phyloP scores from a whole-genome alignment of 768 basidiomycete species.

The Fistulinella prunicolor region DNA sequence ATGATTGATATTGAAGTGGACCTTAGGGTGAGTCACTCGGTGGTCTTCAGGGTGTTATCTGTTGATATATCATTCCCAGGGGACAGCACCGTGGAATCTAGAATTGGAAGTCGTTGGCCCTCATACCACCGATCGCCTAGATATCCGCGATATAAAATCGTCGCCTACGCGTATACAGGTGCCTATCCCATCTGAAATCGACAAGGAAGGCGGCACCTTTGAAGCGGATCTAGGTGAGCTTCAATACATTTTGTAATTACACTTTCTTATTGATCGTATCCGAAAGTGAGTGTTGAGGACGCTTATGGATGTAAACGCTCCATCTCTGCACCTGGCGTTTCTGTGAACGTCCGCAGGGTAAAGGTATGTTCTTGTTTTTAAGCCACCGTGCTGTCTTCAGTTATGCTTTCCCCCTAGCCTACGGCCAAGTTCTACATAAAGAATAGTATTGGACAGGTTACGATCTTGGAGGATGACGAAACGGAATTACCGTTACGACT shows the following conservation, averaged over 20 bases:
- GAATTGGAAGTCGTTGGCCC: conserved; percentile 80
- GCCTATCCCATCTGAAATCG: conserved; percentile 64
- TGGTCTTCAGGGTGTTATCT: not conserved
- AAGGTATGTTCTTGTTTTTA: conserved; percentile 47
- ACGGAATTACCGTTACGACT: conserved; percentile 77
- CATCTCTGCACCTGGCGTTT: conserved; percentile 71
- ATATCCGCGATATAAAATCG: conserved; percentile 52
- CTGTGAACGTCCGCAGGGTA: conserved; percentile 79
- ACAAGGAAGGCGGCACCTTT: conserved; percentile 68
- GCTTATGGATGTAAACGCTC: conserved; percentile 80
- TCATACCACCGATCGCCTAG: conserved; percentile 57
- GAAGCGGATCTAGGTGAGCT: conserved; percentile 72
- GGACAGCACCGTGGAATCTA: conserved; percentile 87
- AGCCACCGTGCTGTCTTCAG: not conserved
- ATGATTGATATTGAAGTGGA: conserved; percentile 76
- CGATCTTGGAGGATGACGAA: conserved; percentile 70
- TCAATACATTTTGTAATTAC: not conserved
- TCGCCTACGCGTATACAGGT: conserved; percentile 56
- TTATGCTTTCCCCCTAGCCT: conserved; percentile 48
- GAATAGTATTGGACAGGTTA: conserved; percentile 51
- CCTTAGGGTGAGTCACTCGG: conserved; percentile 54
- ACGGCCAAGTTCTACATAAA: conserved; percentile 84
- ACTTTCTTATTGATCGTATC: conserved; percentile 1
- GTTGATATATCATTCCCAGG: conserved; percentile 43
- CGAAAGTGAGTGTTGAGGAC: conserved; percentile 80